These are phyloP conservation scores for Calonectria leucothoes DNA, from an alignment of 2,329 filamentous ascomycete genomes.

Conservation along the genomic window DNA sequence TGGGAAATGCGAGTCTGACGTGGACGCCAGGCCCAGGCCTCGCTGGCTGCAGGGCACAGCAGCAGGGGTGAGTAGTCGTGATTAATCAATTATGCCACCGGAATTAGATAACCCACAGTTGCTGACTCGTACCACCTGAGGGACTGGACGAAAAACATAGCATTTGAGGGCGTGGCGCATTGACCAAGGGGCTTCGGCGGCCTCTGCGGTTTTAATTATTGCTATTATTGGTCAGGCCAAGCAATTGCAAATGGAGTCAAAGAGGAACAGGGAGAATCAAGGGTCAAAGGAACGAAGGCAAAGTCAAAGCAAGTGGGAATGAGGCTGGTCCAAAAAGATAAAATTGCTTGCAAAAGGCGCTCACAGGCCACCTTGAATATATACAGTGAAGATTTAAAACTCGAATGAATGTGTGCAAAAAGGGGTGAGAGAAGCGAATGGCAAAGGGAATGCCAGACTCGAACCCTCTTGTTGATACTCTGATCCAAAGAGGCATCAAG, in stretches of 20 bases:
- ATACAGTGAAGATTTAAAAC: slow-evolving; percentile 40
- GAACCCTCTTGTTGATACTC: slow-evolving; percentile 32
- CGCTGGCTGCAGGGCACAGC: neutral
- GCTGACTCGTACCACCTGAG: neutral
- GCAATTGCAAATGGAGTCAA: neutral
- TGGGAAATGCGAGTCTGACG: slow-evolving; percentile 34
- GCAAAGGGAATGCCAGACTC: slow-evolving; percentile 45
- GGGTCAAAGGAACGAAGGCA: neutral
- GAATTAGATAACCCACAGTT: neutral
- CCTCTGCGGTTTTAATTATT: neutral
- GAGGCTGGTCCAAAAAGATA: slow-evolving; percentile 15
- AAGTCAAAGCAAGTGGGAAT: neutral
- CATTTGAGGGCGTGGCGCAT: neutral
- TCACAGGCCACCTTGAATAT: slow-evolving; percentile 35
- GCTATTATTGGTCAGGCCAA: neutral
- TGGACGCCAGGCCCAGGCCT: slow-evolving; percentile 15
- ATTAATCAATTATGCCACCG: neutral
- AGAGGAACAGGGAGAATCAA: neutral
- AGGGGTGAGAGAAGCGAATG: slow-evolving; percentile 41
- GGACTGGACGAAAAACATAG: neutral
- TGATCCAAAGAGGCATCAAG: slow-evolving; percentile 37
- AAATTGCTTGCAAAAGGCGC: slow-evolving; percentile 24
- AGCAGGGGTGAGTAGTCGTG: neutral
- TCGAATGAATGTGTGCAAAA: slow-evolving; percentile 28
- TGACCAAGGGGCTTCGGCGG: neutral